Conservation (phyloP, 202 grass and related monocot species). For the Saccharum hybrid region DNA sequence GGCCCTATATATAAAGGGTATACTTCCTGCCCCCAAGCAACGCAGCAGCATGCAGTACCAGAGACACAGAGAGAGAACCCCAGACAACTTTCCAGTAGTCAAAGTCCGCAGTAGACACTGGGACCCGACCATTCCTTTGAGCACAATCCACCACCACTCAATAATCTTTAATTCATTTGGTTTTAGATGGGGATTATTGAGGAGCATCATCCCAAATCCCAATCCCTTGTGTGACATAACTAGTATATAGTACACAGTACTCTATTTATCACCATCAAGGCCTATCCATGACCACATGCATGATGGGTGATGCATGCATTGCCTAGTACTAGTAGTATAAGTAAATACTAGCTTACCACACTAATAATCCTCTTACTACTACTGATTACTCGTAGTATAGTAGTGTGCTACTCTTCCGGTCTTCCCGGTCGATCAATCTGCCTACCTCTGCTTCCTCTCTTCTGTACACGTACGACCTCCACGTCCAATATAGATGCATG, state of each 20-base stretch:
- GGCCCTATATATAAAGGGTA: neutral
- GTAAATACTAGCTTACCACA: neutral
- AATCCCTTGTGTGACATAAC: no score
- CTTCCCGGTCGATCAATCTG: slow-evolving; percentile 13
- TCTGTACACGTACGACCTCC: slow-evolving; percentile 1
- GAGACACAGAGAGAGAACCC: slow-evolving; percentile 21
- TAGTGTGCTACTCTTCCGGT: neutral
- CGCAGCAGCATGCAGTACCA: no score
- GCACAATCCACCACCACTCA: neutral
- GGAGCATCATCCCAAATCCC: no score
- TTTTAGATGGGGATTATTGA: no score
- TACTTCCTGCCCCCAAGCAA: slow-evolving; percentile 2
- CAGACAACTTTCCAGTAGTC: slow-evolving; percentile 43
- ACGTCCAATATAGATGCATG: neutral
- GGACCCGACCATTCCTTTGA: slow-evolving; percentile 20
- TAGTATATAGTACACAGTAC: no score
- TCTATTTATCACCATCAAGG: no score
- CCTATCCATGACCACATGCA: no score
- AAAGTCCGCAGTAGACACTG: slow-evolving; percentile 45
- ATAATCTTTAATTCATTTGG: no score
- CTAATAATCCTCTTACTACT: neutral
- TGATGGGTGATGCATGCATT: no score
- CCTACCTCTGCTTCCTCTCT: slow-evolving; percentile 6
- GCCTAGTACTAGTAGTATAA: no score
- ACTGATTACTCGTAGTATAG: neutral